A percentile compares a stretch with the other conserved stretches of the same genome.
phyloP scores from a whole-genome alignment of 225 moss, liverwort and hornwort genomes.

The Ulota crispa region DNA sequence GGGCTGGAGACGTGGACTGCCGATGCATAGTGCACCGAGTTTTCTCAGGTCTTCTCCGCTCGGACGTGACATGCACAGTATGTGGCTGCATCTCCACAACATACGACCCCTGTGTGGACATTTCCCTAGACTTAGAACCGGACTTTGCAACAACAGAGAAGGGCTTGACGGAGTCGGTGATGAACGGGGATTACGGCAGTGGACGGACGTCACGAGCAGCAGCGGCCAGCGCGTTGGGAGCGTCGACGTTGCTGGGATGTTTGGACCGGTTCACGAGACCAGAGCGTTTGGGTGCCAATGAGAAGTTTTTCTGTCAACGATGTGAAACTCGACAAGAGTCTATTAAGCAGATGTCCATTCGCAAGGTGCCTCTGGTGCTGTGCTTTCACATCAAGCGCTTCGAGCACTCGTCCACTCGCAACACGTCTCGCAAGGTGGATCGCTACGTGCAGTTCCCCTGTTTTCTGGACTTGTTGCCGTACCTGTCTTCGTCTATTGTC shows the following conservation, averaged over 20 bases:
- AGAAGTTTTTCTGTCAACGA: constrained; percentile 84
- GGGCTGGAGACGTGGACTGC: constrained; percentile 88
- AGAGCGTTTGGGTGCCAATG: constrained; percentile 77
- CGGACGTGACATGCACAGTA: constrained; percentile 93
- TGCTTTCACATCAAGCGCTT: constrained; percentile 97
- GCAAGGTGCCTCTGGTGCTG: constrained; percentile 80
- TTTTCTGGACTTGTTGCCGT: constrained; percentile 77
- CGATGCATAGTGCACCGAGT: constrained; percentile 94
- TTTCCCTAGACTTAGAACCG: constrained; percentile 87
- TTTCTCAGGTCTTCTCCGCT: constrained; percentile 91
- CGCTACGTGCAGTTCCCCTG: constrained; percentile 92
- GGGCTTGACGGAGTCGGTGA: constrained; percentile 59
- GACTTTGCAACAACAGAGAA: constrained; percentile 75
- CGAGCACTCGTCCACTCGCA: constrained; percentile 83
- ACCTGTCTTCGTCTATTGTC: constrained; percentile 87
- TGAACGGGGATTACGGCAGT: constrained; percentile 51
- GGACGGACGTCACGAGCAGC: constrained; percentile 62
- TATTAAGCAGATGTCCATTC: constrained; percentile 93
- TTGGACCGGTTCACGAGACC: constrained; percentile 87
- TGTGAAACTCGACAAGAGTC: constrained; percentile 89
- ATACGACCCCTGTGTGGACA: constrained; percentile 92
- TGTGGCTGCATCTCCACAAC: constrained; percentile 96
- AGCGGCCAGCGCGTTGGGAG: constrained; percentile 75
- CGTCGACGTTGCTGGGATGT: constrained; percentile 83
- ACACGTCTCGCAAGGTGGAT: constrained; percentile 88